Evolutionary conservation across 129 eudicot species (phyloP), one percentile per base, ranked within the genome.

Genomic region (Arctium lappa): DNA sequence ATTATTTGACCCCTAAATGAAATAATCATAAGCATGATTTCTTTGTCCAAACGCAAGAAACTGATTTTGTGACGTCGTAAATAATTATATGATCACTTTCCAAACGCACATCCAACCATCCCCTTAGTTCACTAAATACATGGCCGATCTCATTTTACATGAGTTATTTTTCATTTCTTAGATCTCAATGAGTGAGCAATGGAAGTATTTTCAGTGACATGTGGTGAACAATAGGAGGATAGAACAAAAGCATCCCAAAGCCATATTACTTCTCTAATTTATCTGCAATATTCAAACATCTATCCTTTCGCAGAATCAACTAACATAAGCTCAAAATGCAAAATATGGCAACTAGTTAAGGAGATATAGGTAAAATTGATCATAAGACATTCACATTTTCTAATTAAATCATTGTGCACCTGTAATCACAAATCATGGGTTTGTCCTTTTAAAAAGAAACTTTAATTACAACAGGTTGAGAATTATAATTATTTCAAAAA

Each of bases 341-440:
- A 39, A 42, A 38, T 30, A 33, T 15, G 8, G 15, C 6, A 32
- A 42, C 69, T 65, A 65, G 69, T 66, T 68, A 65, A 38, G 15
- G 29, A 36, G 30, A 56, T 27, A 13, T 7, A 1, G 6, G 27
- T 56, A 56, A 56, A 56, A 13, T 16, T 56, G 62, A 30, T 13
- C 74, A 27, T 29, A 72, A 5, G 8, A 56, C 8, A n/a, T 16
- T 16, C 27, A 16, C 66, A 46, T 12, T 46, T 46, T 46, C 9
- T 16, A 46, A 46, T 46, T 46, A 46, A 9, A 65, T 7, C 34
- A 22, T 65, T 22, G 22, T 65, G 31, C 32, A 22, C 22, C 85
- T 27, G 36, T 16, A 63, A 62, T 82, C 80, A 81, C 36, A 82
- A 44, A 40, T 74, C 38, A 82, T 40, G 37, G 27, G 32, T 18